Evolutionary conservation across 2,329 filamentous ascomycete species (phyloP).

Genomic region (Parafenestella ontariensis): DNA sequence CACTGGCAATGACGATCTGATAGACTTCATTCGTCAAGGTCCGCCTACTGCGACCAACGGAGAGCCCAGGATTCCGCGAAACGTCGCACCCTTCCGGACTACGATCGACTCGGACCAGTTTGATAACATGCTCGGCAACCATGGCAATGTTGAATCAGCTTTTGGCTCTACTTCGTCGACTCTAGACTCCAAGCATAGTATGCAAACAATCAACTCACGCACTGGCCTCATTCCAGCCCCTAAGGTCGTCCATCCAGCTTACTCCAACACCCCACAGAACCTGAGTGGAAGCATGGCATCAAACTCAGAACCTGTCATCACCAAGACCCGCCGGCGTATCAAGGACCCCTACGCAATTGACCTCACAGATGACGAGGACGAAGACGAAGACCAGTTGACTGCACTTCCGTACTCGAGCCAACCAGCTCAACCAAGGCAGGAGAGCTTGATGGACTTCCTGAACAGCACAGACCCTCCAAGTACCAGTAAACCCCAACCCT

Average conservation of each 20-base stretch:
- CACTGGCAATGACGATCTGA: conserved; percentile 79
- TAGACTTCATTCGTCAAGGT: conserved; percentile 92
- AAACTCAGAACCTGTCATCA: conserved; percentile 62
- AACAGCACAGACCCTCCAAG: conserved; percentile 71
- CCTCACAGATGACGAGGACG: conserved; percentile 55
- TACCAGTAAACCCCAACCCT: conserved; percentile 39
- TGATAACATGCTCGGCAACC: conserved; percentile 46
- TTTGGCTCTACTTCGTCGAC: conserved; percentile 46
- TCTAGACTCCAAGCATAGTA: conserved; percentile 51
- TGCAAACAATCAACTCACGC: conserved; percentile 74
- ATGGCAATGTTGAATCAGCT: conserved; percentile 42
- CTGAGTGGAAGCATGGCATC: conserved; percentile 41
- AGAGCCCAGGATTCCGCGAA: conserved; percentile 77
- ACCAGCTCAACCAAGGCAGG: conserved; percentile 37
- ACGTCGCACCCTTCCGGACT: conserved; percentile 82
- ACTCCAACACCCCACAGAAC: conserved; percentile 46
- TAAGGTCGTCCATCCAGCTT: conserved; percentile 45
- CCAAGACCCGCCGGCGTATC: conserved; percentile 77
- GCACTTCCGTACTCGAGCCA: conserved; percentile 51
- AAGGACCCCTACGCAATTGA: conserved; percentile 96
- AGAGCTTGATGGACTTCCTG: conserved; percentile 77
- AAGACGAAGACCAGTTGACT: conserved; percentile 63
- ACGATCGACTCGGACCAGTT: conserved; percentile 88
- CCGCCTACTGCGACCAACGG: conserved; percentile 67
- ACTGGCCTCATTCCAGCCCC: conserved; percentile 66